Percentiles rank a stretch among this genome's conserved stretches.
Evolutionary conservation across 148 eudicot genomes (phyloP).

Genomic region (Amaranthus hypochondriacus): DNA sequence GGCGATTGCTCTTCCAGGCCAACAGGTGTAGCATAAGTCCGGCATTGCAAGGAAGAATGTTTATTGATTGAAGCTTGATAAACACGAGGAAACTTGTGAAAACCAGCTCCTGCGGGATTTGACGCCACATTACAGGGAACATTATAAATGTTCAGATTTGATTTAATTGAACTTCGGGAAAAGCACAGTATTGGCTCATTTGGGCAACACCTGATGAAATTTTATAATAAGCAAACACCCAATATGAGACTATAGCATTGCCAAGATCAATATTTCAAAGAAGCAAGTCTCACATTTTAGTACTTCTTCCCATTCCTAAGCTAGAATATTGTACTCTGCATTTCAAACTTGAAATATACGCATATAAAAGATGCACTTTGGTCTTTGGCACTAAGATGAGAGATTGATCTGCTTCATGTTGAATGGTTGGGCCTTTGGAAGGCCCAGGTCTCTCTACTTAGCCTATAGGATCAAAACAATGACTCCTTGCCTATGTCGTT

Average conservation of each 20-base stretch:
- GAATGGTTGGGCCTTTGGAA: too few species aligned
- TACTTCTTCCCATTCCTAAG: background rate
- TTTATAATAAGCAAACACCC: background rate
- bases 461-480: too few species aligned
- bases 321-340: background rate
- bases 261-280: background rate
- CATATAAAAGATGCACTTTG: background rate
- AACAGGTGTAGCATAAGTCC: slow-evolving; percentile 33
- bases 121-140: slow-evolving; percentile 30
- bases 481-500: too few species aligned
- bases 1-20: slow-evolving; percentile 48
- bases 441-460: too few species aligned
- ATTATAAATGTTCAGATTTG: slow-evolving; percentile 20
- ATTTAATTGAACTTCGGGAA: slow-evolving; percentile 31
- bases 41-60: slow-evolving; percentile 21
- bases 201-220: slow-evolving; percentile 36
- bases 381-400: too few species aligned
- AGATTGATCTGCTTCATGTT: too few species aligned
- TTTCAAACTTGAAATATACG: background rate
- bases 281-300: background rate
- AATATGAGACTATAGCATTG: background rate
- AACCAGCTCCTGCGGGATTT: slow-evolving; percentile 23
- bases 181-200: slow-evolving; percentile 34
- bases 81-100: slow-evolving; percentile 19
- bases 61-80: slow-evolving; percentile 25